phyloP scores from a whole-genome alignment of 805 yeast species.

The Candida awuae region DNA sequence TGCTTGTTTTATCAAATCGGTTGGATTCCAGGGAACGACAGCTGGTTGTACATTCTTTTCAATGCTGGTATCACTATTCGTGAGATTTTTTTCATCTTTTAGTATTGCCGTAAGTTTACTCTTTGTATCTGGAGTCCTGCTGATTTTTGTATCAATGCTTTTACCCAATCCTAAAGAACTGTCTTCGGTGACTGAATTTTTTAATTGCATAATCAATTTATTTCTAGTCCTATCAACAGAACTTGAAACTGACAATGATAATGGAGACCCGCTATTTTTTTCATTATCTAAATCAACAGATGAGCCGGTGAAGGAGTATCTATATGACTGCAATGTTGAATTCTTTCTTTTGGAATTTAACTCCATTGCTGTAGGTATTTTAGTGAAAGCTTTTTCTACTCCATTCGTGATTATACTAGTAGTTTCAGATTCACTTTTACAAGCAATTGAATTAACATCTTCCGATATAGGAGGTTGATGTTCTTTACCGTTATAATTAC shows the following conservation, averaged over 20 bases:
- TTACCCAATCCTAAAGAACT: constrained; percentile 2
- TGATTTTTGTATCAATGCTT: constrained; percentile 10
- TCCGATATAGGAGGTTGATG: too few species aligned
- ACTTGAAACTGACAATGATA: constrained; percentile 15
- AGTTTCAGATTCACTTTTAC: too few species aligned
- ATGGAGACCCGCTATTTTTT: constrained; percentile 21
- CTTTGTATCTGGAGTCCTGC: constrained; percentile 19
- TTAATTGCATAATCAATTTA: constrained; percentile 10
- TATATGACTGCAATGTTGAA: too few species aligned
- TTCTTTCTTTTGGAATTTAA: not conserved
- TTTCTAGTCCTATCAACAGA: constrained; percentile 7
- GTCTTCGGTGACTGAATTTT: not conserved
- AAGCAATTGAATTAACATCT: too few species aligned
- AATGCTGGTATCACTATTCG: constrained; percentile 5
- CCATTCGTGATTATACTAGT: too few species aligned
- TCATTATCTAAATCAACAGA: constrained; percentile 31
- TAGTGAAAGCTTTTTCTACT: too few species aligned
- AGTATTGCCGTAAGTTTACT: constrained; percentile 27
- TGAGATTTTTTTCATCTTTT: constrained; percentile 6
- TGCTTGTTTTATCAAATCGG: constrained; percentile 40
- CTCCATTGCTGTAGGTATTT: too few species aligned
- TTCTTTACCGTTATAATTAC: too few species aligned
- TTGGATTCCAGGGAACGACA: constrained; percentile 58
- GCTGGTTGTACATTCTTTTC: constrained; percentile 12
- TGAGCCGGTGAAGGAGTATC: constrained; percentile 28